A percentile compares a stretch with the other conserved stretches of the same genome.
Evolutionary conservation across 2,329 filamentous ascomycete species (phyloP).

Genomic region (Coniochaeta hoffmannii): DNA sequence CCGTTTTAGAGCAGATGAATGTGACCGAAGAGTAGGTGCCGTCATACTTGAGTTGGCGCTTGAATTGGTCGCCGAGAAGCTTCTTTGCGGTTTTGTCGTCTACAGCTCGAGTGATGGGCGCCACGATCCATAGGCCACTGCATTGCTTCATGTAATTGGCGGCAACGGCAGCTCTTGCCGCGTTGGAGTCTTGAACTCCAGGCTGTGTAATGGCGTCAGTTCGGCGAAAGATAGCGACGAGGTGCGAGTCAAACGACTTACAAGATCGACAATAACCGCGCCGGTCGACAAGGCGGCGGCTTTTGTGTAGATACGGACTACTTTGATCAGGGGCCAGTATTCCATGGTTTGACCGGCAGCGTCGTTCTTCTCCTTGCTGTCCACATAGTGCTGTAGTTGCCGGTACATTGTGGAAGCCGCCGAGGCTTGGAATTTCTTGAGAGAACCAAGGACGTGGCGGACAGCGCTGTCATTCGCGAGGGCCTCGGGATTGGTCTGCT

Average conservation of each 20-base stretch:
- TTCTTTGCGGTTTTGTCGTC: constrained; percentile 51
- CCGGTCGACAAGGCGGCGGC: constrained; percentile 28
- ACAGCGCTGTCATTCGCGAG: constrained; percentile 37
- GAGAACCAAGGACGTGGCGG: constrained; percentile 37
- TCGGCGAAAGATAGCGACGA: background rate
- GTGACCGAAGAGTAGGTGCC: constrained; percentile 44
- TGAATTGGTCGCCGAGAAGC: constrained; percentile 49
- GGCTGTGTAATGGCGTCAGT: constrained; percentile 25
- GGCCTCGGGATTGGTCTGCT: constrained; percentile 24
- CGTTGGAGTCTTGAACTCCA: constrained; percentile 53
- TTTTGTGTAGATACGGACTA: constrained; percentile 34
- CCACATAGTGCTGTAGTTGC: constrained; percentile 42
- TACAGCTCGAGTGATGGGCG: constrained; percentile 52
- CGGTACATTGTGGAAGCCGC: constrained; percentile 35
- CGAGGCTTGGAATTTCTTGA: constrained; percentile 29
- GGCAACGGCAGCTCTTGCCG: constrained; percentile 42
- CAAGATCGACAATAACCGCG: constrained; percentile 36
- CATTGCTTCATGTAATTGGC: constrained; percentile 53
- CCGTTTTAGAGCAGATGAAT: constrained; percentile 57
- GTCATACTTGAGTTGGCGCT: constrained; percentile 52
- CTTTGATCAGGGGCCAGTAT: constrained; percentile 46
- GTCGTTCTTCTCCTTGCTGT: constrained; percentile 43
- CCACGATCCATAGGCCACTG: constrained; percentile 53
- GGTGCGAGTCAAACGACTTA: constrained; percentile 12
- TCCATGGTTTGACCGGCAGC: constrained; percentile 14